These are phyloP conservation scores for Candida gorgasii DNA, from an alignment of 805 yeast species.

Conservation along the genomic window DNA sequence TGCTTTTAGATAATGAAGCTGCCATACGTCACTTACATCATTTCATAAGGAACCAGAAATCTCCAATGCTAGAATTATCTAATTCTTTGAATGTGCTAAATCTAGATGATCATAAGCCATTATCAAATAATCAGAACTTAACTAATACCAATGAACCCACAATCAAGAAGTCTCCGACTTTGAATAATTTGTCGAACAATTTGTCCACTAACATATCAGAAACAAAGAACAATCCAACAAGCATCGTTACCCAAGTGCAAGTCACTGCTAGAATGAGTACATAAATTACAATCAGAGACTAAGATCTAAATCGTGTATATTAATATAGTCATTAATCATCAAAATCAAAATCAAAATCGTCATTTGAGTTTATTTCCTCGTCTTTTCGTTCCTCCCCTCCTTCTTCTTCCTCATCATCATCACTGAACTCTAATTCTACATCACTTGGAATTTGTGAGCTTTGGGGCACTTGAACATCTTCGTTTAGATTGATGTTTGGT, in stretches of 20 bases:
- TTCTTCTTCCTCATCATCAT: background rate
- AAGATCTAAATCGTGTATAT: background rate
- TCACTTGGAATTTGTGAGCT: constrained; percentile 8
- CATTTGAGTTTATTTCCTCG: constrained; percentile 1
- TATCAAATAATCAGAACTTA: constrained; percentile 17
- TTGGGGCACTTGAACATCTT: background rate
- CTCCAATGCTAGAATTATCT: constrained; percentile 6
- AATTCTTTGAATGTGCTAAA: constrained; percentile 12
- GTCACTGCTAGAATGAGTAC: constrained; percentile 44
- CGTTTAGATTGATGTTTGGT: too few species aligned
- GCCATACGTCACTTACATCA: constrained; percentile 46
- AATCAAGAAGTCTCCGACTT: constrained; percentile 30
- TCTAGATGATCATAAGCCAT: constrained; percentile 15
- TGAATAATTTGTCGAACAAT: constrained; percentile 15
- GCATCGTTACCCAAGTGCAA: constrained; percentile 42
- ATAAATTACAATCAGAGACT: constrained; percentile 8
- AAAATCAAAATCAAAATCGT: constrained; percentile 8
- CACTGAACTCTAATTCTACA: constrained; percentile 7
- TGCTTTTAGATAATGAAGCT: constrained; percentile 51
- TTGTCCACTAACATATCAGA: constrained; percentile 12
- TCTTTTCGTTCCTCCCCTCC: background rate
- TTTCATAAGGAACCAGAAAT: constrained; percentile 16
- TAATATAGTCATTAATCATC: constrained; percentile 3
- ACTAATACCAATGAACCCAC: constrained; percentile 6
- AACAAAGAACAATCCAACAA: constrained; percentile 28